Base-by-base conservation (phyloP, 1,284 basidiomycete genomes). In the Cryptococcus sp. region DNA sequence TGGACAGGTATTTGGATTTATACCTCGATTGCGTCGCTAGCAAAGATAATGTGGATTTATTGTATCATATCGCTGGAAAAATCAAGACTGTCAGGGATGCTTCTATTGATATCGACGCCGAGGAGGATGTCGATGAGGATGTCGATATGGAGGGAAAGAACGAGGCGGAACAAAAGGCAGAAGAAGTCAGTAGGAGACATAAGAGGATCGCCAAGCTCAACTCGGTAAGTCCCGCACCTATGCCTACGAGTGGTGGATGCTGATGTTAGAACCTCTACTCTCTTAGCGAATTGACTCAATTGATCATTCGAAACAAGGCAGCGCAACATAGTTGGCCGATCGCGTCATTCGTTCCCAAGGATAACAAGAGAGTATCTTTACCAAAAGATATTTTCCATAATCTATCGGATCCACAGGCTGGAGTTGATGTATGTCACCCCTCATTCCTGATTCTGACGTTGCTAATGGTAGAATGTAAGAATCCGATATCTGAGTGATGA, bases 251-350 rank as follows among this genome's bases (percentile, higher is more conserved):
- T n/a, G 34, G 43, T 21, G 13, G 23, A 24, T 21, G 44, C 37
- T 42, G 39, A 53, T 43, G 41, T 16, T 64, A 96, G 89, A 88
- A 89, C 65, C 78, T 99, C 25, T 97, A 96, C 68, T 81, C 85
- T n/a, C 78, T 91, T 45, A 85, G 85, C 57, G 96, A 98, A 66
- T 78, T 98, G 4, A 85, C 92, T 0, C 88, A 96, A 73, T 82
- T 90, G 57, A 77, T 96, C 32, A 87, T 98, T 70, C 87, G 85
- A 63, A 76, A 78, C 1, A 80, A 82, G 19, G 85, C 88, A 0
- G 80, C 83, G 31, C 59, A 76, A 2, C 81, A 86, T 46, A 80
- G 80, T 3, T 97, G 93, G 91, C 81, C 80, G 2, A 76, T 98
- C 7, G 78, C 83, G 48, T 85, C 83, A 21, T 91, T 88, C 69